Base-by-base conservation (phyloP, 495 filamentous ascomycete species). In the Astrothelium subdiscretum region DNA sequence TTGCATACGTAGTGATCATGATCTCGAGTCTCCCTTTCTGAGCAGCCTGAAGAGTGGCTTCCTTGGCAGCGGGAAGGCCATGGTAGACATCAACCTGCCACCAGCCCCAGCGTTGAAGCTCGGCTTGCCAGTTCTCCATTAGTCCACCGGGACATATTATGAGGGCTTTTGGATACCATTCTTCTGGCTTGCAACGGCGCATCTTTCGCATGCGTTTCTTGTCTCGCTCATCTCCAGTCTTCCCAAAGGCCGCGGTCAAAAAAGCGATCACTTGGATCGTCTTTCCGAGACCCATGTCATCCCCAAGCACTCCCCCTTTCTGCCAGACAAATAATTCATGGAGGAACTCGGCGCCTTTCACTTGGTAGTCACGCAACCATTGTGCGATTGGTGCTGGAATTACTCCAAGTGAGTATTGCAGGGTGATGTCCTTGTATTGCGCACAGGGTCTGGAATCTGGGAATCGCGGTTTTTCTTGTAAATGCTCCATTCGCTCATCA, bases 221-320 rank as follows among this genome's bases (percentile, higher is more conserved):
- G 69, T 98, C 94, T 52, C 92, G 78, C 72, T 92, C 87, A 66
- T 96, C 92, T 1, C 85, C 95, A 4, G 90, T 96, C 74, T 97
- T 97, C 0, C 92, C 95, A 71, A 96, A 98, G 5, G 90, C 91
- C 8, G 86, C 91, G 0, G 90, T 91, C 35, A 98, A 79, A 67
- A 97, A 98, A 0, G 92, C 90, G 63, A 94, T 95, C 31, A 98
- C 91, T 73, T 98, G 94, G 15, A 98, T 89, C 0, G 94, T 98
- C 73, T 98, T 98, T 0, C 94, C 94, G 32, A 98, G 74, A 32
- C 94, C 94, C 94, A 98, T 98, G 69, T 98, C 94, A 72, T 98
- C 94, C 1, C 95, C 85, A 1, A 98, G 79, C 26, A 98, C 87
- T 3, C 89, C 91, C 3, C 95, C 94, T 62, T 86, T 89, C 64